Evolutionary conservation across 345 rosid genomes (phyloP), one percentile per base, ranked within the genome.

Genomic region (Ceriops zippeliana): DNA sequence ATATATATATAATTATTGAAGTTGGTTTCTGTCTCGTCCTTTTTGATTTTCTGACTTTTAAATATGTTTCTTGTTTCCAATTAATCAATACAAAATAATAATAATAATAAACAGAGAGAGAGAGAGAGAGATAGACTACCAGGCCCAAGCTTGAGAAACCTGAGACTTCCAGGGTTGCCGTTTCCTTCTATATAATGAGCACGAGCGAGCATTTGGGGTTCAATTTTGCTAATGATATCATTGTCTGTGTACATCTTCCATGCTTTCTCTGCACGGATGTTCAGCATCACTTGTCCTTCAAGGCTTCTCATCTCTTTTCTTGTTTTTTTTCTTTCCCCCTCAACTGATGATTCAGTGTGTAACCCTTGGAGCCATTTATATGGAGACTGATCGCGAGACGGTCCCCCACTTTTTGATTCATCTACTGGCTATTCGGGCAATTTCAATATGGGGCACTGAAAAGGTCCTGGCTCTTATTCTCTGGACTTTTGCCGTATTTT

Each of bases 101-200:
- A 9, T 6, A 6, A 5, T 37, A 6, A 11, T 0, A 22, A 4
- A 24, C 5, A 19, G 24, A n/a, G 53, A 52, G 62, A 26, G 26
- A 58, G 54, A 11, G 28, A 57, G 57, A 54, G 47, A 57, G 67
- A 62, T 37, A 28, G 13, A 84, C 5, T 5, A 42, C 85, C 79
- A 46, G 87, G 82, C n/a, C 85, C 87, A 58, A 81, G 82, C 78
- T 73, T 73, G 78, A 82, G 73, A 63, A 77, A 66, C 74, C 83
- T 74, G 57, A 77, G 69, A 63, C 80, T 84, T 26, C 83, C 85
- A 17, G 84, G 85, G 65, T 52, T 56, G 63, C 85, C 85, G 31
- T 82, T 82, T 27, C 85, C 83, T 21, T 79, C 54, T 4, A 75
- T 13, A 60, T 81, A 75, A 2, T 68, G 53, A 27, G 82, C 82